Base-by-base conservation (phyloP, 2,329 filamentous ascomycete genomes). In the Neonectria sp. region DNA sequence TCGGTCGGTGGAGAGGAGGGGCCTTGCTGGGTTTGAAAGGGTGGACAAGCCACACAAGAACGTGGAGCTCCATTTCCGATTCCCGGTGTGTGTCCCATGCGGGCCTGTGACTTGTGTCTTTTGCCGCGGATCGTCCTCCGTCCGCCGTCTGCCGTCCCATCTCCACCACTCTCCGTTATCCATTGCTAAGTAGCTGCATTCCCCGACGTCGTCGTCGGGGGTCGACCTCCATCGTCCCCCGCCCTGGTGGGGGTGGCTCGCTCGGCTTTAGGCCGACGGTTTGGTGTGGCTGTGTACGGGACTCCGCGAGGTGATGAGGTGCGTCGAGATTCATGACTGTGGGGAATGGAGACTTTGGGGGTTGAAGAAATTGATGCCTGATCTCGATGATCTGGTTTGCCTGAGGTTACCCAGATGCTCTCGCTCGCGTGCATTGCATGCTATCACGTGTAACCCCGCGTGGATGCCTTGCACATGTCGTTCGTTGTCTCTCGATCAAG, bases 191-290 rank as follows among this genome's bases (percentile, higher is more conserved):
- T 35, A 25, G 46, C 25, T 45, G 12, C 27, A 24, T 49, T 27
- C 21, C 24, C 45, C 45, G 46, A 15, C 29, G n/a, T 53, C 8
- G 29, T 33, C 29, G 9, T 65, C 63, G 63, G 63, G 57, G 57
- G 53, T 59, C 60, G 45, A 65, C 63, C 63, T 53, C 37, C 25
- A 24, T 60, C 57, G 27, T 49, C 60, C 63, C 66, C 57, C 63
- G 52, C 57, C 48, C 58, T 63, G 60, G 73, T 75, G 73, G 73
- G 69, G 73, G 73, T 75, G 71, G 73, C 68, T 65, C 65, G 68
- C 63, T 74, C 73, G 73, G 66, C 35, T 33, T 37, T 65, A 57
- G 63, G 56, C 63, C 63, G 63, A 65, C 33, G 35, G 7, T 40
- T 46, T 58, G 57, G 60, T 65, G 58, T 61, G 51, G 59, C 59